A percentile compares a stretch with the other conserved stretches of the same genome.
Conservation (phyloP, 306 rosid genomes). For the Chamaecrista fasciculata region DNA sequence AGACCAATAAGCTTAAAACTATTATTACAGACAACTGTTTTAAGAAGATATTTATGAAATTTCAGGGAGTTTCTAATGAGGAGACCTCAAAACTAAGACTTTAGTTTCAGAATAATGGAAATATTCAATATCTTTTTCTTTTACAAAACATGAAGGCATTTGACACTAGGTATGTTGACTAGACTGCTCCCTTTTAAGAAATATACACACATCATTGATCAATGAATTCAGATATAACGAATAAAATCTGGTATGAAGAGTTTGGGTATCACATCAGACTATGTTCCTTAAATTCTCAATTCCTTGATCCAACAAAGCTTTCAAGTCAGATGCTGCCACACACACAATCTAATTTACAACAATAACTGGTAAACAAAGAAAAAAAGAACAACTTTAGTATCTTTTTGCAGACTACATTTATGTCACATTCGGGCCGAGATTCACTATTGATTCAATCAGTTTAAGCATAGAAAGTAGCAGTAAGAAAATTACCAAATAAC, state of each 20-base stretch:
- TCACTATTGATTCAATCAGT: not conserved
- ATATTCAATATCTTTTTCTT: not conserved
- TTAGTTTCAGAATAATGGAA: not conserved
- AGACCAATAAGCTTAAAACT: conserved; percentile 15
- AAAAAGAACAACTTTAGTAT: not conserved
- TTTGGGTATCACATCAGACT: too few relatives aligned
- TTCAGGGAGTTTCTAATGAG: not conserved
- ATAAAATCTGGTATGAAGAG: too few relatives aligned
- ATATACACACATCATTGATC: too few relatives aligned
- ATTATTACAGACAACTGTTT: not conserved
- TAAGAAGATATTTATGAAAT: not conserved
- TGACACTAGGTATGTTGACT: not conserved
- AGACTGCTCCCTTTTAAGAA: too few relatives aligned
- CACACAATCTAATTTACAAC: too few relatives aligned
- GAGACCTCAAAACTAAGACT: not conserved
- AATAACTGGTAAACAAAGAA: too few relatives aligned
- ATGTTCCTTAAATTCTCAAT: conserved; percentile 3
- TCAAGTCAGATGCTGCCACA: too few relatives aligned
- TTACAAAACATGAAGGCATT: not conserved
- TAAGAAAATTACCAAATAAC: conserved; percentile 64
- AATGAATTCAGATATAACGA: too few relatives aligned
- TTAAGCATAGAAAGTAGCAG: not conserved
- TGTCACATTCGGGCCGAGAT: not conserved
- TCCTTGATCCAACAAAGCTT: not conserved
- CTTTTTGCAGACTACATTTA: not conserved